These are phyloP conservation scores for Pseudogymnoascus sp. DNA, from an alignment of 2,329 filamentous ascomycete species.

Conservation along the genomic window DNA sequence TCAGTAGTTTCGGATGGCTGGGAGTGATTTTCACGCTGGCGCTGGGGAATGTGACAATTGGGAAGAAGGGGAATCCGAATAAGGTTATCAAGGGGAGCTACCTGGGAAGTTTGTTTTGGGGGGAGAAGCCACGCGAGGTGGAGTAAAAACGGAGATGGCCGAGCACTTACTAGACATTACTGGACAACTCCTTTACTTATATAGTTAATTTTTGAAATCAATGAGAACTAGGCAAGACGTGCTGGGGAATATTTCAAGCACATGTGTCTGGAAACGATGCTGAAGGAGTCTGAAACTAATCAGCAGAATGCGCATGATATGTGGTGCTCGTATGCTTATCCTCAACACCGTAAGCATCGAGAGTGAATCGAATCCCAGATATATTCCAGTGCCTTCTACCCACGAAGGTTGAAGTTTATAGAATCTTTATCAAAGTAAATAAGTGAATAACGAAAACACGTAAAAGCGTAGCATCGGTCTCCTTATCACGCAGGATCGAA, in stretches of 20 bases:
- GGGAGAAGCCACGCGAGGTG: neutral
- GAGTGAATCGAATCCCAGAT: neutral
- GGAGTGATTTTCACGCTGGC: slow-evolving; percentile 36
- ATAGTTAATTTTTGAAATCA: neutral
- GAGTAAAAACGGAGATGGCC: neutral
- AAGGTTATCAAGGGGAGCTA: neutral
- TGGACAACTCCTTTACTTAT: neutral
- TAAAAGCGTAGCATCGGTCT: neutral
- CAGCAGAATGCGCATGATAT: neutral
- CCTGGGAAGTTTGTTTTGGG: neutral
- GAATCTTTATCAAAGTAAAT: neutral
- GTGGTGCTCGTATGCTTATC: neutral
- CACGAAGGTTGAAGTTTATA: neutral
- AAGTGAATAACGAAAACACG: neutral
- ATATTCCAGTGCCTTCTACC: neutral
- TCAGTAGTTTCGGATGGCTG: slow-evolving; percentile 50
- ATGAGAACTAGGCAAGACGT: neutral
- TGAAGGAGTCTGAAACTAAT: neutral
- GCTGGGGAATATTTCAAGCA: neutral
- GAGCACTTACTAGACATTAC: neutral
- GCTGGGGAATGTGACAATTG: slow-evolving; percentile 46
- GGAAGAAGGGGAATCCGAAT: slow-evolving; percentile 22
- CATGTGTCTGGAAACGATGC: neutral
- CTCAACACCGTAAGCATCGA: neutral
- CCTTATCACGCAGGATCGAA: neutral